phyloP scores from a whole-genome alignment of 495 filamentous ascomycete species.

The Aspergillus heteromorphus region DNA sequence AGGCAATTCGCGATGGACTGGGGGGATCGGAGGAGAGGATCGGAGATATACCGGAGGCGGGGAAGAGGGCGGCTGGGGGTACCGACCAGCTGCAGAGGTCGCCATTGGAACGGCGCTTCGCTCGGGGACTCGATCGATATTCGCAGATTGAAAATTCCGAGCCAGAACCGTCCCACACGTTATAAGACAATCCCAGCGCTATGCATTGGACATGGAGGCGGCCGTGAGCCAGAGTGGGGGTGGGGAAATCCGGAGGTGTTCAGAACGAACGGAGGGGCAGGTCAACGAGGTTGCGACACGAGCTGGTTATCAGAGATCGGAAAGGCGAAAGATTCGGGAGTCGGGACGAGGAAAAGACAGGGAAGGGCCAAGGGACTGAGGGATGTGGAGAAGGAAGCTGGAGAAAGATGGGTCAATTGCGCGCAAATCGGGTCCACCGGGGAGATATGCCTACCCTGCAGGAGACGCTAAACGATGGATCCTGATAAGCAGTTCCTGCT shows the following conservation, averaged over 20 bases:
- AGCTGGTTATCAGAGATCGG: neutral
- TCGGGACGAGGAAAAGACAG: too few species aligned
- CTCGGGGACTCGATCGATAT: conserved; percentile 2
- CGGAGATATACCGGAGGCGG: conserved; percentile 41
- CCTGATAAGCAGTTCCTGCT: neutral
- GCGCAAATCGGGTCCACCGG: conserved; percentile 7
- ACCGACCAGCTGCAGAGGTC: conserved; percentile 20
- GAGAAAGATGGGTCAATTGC: conserved; percentile 1
- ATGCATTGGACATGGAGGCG: conserved; percentile 11
- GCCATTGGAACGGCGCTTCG: conserved; percentile 22
- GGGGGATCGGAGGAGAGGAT: conserved; percentile 30
- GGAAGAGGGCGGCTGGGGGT: conserved; percentile 30
- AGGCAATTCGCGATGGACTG: conserved; percentile 19
- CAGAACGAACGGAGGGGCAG: conserved; percentile 3
- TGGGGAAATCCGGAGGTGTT: neutral
- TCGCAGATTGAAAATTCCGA: neutral
- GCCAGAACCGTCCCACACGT: conserved; percentile 1
- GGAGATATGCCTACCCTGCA: neutral
- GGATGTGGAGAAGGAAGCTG: conserved; percentile 9
- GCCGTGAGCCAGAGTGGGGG: neutral
- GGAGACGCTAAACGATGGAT: neutral
- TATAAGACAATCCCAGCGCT: conserved; percentile 6
- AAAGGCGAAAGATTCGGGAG: too few species aligned
- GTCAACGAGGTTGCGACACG: neutral
- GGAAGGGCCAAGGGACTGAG: conserved; percentile 2